These are phyloP conservation scores for Seiridium cupressi DNA, from an alignment of 2,329 filamentous ascomycete species.

Conservation along the genomic window DNA sequence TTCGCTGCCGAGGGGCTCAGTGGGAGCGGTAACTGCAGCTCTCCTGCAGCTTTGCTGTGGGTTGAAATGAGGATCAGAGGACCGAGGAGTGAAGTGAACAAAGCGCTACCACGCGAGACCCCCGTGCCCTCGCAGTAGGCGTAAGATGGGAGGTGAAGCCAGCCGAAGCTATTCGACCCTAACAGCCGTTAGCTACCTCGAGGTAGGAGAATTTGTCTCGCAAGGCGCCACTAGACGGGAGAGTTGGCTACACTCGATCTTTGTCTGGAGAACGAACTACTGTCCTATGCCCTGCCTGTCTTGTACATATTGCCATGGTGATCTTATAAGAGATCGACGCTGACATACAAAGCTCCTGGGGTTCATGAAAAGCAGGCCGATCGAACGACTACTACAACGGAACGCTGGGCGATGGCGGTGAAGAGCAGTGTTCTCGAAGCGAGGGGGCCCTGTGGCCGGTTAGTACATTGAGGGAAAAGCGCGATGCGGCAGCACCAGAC, in stretches of 20 bases:
- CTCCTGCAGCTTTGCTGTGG: slow-evolving; percentile 19
- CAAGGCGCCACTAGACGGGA: background rate
- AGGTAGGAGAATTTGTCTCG: background rate
- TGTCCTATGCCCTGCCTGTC: background rate
- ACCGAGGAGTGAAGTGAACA: slow-evolving; percentile 10
- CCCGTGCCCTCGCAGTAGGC: background rate
- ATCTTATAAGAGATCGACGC: background rate
- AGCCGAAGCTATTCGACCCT: slow-evolving; percentile 5
- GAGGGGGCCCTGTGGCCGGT: background rate
- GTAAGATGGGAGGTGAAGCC: background rate
- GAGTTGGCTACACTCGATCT: too few species aligned
- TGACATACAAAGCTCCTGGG: too few species aligned
- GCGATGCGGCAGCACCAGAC: background rate
- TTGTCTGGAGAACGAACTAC: background rate
- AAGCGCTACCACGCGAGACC: background rate
- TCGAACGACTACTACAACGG: background rate
- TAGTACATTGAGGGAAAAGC: background rate
- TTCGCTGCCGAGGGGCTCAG: slow-evolving; percentile 5
- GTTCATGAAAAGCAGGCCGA: too few species aligned
- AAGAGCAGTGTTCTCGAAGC: background rate
- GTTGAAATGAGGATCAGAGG: slow-evolving; percentile 26
- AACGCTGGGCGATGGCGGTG: background rate
- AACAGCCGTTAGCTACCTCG: slow-evolving; percentile 1
- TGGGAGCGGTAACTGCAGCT: slow-evolving; percentile 18
- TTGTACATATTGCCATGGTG: background rate